phyloP scores from a whole-genome alignment of 164 flowering plant genomes.

The Vitis vinifera region DNA sequence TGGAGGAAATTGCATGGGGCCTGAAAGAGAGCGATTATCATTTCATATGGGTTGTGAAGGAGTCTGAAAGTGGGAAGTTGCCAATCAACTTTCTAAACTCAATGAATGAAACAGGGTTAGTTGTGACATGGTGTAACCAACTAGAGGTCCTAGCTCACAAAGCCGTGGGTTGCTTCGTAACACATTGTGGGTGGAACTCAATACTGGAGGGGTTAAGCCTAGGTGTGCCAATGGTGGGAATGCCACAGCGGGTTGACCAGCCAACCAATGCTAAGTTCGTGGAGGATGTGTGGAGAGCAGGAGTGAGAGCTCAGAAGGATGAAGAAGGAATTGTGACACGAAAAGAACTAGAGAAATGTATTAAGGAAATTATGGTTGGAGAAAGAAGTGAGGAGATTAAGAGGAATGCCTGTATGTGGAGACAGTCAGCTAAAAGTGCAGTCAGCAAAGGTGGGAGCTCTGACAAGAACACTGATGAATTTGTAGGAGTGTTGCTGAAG shows the following conservation, averaged over 20 bases:
- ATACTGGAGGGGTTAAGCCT: slow-evolving; percentile 25
- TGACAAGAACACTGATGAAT: slow-evolving; percentile 16
- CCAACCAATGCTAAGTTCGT: slow-evolving; percentile 26
- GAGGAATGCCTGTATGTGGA: slow-evolving; percentile 21
- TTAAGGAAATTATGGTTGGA: slow-evolving; percentile 23
- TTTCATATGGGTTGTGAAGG: slow-evolving; percentile 18
- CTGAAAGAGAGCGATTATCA: slow-evolving; percentile 10
- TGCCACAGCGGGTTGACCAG: slow-evolving; percentile 30
- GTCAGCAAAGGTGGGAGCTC: slow-evolving; percentile 24
- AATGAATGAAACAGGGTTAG: slow-evolving; percentile 7
- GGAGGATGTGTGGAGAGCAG: slow-evolving; percentile 25
- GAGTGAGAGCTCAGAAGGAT: slow-evolving; percentile 15
- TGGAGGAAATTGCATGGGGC: slow-evolving; percentile 27
- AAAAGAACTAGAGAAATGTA: slow-evolving; percentile 17
- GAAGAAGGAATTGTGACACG: slow-evolving; percentile 19
- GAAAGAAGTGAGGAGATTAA: slow-evolving; percentile 16
- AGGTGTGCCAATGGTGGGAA: slow-evolving; percentile 27
- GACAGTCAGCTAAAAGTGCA: slow-evolving; percentile 20
- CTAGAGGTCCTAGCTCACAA: slow-evolving; percentile 17
- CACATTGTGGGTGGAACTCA: slow-evolving; percentile 34
- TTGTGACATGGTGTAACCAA: slow-evolving; percentile 25
- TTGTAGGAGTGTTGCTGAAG: slow-evolving; percentile 15
- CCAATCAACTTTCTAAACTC: too few relatives aligned
- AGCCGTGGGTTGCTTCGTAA: slow-evolving; percentile 26
- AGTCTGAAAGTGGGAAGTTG: neutral